Evolutionary conservation across 495 filamentous ascomycete genomes (phyloP), one percentile per base, ranked within the genome.

Genomic region (Talaromyces stipitatus): DNA sequence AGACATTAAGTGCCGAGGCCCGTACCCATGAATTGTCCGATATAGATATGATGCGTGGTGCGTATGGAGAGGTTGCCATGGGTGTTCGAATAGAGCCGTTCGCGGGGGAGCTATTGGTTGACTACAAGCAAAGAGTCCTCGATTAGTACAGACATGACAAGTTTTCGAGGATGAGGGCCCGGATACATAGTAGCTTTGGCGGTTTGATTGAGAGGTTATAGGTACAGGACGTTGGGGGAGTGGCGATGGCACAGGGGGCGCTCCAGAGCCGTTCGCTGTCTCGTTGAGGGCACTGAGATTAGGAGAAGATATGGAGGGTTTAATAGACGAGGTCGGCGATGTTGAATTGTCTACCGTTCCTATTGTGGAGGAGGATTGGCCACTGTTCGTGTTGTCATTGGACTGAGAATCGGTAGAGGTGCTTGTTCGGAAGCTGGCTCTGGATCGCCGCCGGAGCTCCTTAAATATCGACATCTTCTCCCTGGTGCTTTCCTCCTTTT

Each of bases 21-120:
- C 61, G 16, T 77, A 95, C 91, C 89, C 89, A 94, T 28, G 88
- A 83, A 62, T 85, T 88, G 47, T 96, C 90, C 18, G 82, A 76
- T 20, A 95, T 75, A 23, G 89, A 94, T 11, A 85, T 67, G 18
- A 96, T 80, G 55, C 82, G 78, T 11, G 91, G 91, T 23, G 89
- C 87, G 69, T 88, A 91, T 48, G 85, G 83, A 18, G 91, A 95
- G 9, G 82, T 78, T 2, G 81, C 81, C 53, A 78, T 70, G 51
- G 77, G 74, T 50, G 82, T 74, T 30, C 74, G 73, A 50, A 68
- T 71, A 53, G 66, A 76, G 30, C 77, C 74, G 63, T 80, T 79
- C 53, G 78, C 66, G 22, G 87, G 84, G 2, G 82, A 66, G 2
- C 66, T 57, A 52, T 69, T 74, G 51, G 69, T 69, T 24, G 69